phyloP scores from a whole-genome alignment of 768 basidiomycete genomes.

The Tulasnella sp. region DNA sequence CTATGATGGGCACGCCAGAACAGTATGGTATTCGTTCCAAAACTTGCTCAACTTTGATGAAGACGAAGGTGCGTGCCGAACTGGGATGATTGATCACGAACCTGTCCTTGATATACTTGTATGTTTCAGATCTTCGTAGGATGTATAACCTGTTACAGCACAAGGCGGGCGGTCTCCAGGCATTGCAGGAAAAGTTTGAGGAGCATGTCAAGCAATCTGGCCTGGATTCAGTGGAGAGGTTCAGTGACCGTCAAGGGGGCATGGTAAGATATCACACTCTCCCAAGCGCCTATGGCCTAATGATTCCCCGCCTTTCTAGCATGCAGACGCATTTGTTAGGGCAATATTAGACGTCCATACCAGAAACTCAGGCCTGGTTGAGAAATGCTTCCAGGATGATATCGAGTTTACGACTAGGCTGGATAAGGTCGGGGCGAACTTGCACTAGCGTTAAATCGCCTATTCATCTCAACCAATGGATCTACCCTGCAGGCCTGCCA shows the following conservation, averaged over 20 bases:
- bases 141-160: slow-evolving; percentile 91
- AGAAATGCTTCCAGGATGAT: slow-evolving; percentile 81
- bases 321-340: slow-evolving; percentile 91
- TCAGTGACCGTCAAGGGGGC: slow-evolving; percentile 39
- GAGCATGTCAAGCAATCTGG: slow-evolving; percentile 91
- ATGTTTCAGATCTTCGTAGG: slow-evolving; percentile 61
- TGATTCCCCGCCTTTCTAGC: slow-evolving; percentile 25
- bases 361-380: slow-evolving; percentile 83
- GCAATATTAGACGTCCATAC: slow-evolving; percentile 81
- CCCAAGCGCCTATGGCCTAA: neutral
- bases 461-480: neutral
- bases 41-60: slow-evolving; percentile 81
- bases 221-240: slow-evolving; percentile 63
- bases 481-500: slow-evolving; percentile 61
- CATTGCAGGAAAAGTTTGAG: slow-evolving; percentile 83
- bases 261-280: slow-evolving; percentile 28
- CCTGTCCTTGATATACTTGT: neutral
- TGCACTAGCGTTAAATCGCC: no score
- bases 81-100: neutral
- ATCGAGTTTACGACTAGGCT: slow-evolving; percentile 87
- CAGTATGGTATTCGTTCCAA: slow-evolving; percentile 93
- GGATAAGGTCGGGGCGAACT: slow-evolving; percentile 49
- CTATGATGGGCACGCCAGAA: slow-evolving; percentile 65
- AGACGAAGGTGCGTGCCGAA: slow-evolving; percentile 44
- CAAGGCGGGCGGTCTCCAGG: slow-evolving; percentile 82